phyloP scores from a whole-genome alignment of 2,329 filamentous ascomycete species.

The Claviceps humidiphila region DNA sequence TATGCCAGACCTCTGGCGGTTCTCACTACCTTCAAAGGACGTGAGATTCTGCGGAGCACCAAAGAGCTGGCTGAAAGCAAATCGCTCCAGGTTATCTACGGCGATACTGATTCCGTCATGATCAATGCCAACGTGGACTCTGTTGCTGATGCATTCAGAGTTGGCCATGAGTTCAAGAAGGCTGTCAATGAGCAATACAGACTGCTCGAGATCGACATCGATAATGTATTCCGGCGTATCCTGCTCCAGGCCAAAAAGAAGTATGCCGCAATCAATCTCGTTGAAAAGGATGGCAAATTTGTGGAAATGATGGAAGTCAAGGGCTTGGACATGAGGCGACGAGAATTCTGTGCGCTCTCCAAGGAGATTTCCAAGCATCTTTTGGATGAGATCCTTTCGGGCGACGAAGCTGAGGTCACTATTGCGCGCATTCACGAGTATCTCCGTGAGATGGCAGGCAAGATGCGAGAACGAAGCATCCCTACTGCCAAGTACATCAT shows the following conservation, averaged over 20 bases:
- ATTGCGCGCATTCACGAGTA: slow-evolving; percentile 89
- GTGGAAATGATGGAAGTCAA: slow-evolving; percentile 96
- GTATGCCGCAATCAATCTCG: slow-evolving; percentile 91
- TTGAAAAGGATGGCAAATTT: slow-evolving; percentile 78
- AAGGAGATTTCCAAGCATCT: slow-evolving; percentile 88
- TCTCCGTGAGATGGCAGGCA: slow-evolving; percentile 65
- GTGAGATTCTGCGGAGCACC: slow-evolving; percentile 91
- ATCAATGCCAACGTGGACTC: slow-evolving; percentile 98
- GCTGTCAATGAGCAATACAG: slow-evolving; percentile 89
- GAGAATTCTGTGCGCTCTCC: slow-evolving; percentile 90
- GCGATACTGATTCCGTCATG: slow-evolving; percentile 99
- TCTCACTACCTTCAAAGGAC: slow-evolving; percentile 91
- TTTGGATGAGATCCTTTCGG: slow-evolving; percentile 87
- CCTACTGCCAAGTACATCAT: slow-evolving; percentile 87
- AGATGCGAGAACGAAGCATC: slow-evolving; percentile 72
- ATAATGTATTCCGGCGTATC: slow-evolving; percentile 90
- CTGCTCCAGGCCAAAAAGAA: slow-evolving; percentile 97
- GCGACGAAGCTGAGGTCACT: slow-evolving; percentile 79
- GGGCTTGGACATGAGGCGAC: slow-evolving; percentile 91
- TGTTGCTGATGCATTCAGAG: slow-evolving; percentile 76
- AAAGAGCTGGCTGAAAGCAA: slow-evolving; percentile 91
- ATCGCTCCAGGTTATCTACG: slow-evolving; percentile 90
- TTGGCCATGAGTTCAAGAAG: slow-evolving; percentile 89
- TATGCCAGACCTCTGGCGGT: slow-evolving; percentile 91
- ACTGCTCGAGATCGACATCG: slow-evolving; percentile 92